These are phyloP conservation scores for Crucibulum laeve DNA, from an alignment of 768 basidiomycete genomes.

Conservation along the genomic window DNA sequence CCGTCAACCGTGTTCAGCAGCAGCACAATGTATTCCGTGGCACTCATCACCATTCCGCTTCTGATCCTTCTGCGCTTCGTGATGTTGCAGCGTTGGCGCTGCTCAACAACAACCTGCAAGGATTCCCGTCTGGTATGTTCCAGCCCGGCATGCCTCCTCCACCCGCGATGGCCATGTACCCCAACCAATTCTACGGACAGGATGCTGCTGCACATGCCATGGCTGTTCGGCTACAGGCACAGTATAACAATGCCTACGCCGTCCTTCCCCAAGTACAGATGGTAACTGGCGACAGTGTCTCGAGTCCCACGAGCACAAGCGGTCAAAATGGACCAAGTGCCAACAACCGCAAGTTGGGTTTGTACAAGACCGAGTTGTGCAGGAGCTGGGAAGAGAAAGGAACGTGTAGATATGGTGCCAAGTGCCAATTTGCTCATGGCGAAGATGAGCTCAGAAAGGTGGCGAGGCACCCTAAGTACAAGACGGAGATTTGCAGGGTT, in stretches of 20 bases:
- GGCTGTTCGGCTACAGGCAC: slow-evolving; percentile 60
- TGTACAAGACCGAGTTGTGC: slow-evolving; percentile 91
- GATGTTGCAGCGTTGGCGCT: slow-evolving; percentile 67
- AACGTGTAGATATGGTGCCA: slow-evolving; percentile 76
- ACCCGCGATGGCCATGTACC: slow-evolving; percentile 56
- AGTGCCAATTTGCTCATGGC: slow-evolving; percentile 93
- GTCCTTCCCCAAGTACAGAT: slow-evolving; percentile 23
- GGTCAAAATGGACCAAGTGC: slow-evolving; percentile 73
- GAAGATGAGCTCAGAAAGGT: slow-evolving; percentile 84
- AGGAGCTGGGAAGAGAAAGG: slow-evolving; percentile 94
- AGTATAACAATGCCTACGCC: slow-evolving; percentile 52
- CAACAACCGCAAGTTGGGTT: slow-evolving; percentile 84
- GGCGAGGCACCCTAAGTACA: slow-evolving; percentile 91
- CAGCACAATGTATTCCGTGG: slow-evolving; percentile 71
- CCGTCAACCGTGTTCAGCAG: slow-evolving; percentile 74
- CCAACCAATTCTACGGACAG: slow-evolving; percentile 66
- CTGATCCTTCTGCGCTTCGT: slow-evolving; percentile 74
- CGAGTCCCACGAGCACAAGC: slow-evolving; percentile 38
- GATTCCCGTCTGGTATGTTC: slow-evolving; percentile 59
- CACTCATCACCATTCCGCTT: slow-evolving; percentile 79
- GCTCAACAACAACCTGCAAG: slow-evolving; percentile 51
- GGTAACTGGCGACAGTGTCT: slow-evolving; percentile 23
- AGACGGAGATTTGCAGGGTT: slow-evolving; percentile 91
- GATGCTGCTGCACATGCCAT: slow-evolving; percentile 57
- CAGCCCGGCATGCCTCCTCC: slow-evolving; percentile 39